Conservation (phyloP, 768 basidiomycete species). For the Leucocoprinus birnbaumii region DNA sequence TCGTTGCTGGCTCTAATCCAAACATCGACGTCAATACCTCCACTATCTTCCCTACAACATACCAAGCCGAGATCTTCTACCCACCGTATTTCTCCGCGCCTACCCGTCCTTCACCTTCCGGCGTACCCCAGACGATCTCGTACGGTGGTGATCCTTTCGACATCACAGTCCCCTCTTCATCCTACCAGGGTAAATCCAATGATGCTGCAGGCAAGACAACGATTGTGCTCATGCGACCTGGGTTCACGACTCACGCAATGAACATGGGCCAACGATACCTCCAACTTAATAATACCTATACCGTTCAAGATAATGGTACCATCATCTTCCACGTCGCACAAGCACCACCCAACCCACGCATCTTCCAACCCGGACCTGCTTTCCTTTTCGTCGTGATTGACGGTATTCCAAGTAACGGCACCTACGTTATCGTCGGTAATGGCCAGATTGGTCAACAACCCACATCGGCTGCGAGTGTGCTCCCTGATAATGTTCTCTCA, state of each 20-base stretch:
- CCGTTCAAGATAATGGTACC: constrained; percentile 72
- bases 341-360: constrained; percentile 77
- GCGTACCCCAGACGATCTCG: constrained; percentile 67
- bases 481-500: constrained; percentile 50
- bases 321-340: constrained; percentile 81
- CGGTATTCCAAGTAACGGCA: constrained; percentile 82
- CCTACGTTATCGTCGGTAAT: constrained; percentile 73
- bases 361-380: constrained; percentile 89
- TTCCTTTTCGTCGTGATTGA: constrained; percentile 80
- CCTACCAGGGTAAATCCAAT: constrained; percentile 67
- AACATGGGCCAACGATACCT: constrained; percentile 84
- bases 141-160: constrained; percentile 88
- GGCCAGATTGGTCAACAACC: constrained; percentile 78
- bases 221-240: constrained; percentile 78
- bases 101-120: constrained; percentile 65
- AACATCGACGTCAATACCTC: constrained; percentile 75
- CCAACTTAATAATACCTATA: constrained; percentile 84
- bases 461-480: constrained; percentile 32
- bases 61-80: constrained; percentile 86
- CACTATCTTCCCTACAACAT: constrained; percentile 72
- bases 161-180: constrained; percentile 60
- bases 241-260: constrained; percentile 85
- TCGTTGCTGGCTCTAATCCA: constrained; percentile 92
- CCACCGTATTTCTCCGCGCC: constrained; percentile 79
- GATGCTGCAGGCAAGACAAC: constrained; percentile 71